Evolutionary conservation across 1,284 basidiomycete genomes (phyloP).

Genomic region (Pseudozyma tsukubaensis): DNA sequence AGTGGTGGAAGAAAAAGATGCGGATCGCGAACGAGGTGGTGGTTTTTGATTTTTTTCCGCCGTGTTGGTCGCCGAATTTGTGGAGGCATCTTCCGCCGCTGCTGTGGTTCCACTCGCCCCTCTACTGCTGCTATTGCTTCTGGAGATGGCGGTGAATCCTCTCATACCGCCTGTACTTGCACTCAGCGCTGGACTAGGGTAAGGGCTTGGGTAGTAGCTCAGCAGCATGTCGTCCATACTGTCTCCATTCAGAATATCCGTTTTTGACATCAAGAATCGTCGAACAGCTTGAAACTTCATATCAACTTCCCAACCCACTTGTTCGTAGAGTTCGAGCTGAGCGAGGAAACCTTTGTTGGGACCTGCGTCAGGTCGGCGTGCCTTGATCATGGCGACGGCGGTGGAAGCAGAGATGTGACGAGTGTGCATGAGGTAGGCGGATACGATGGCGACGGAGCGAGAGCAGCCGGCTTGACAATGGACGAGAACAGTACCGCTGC

Average conservation of each 20-base stretch:
- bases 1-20: conserved; percentile 14
- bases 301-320: conserved; percentile 66
- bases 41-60: conserved; percentile 5
- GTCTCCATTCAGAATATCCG: conserved; percentile 56
- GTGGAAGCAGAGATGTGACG: conserved; percentile 57
- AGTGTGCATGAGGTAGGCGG: conserved; percentile 69
- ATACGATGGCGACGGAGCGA: conserved; percentile 66
- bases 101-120: not conserved
- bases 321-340: conserved; percentile 69
- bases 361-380: conserved; percentile 58
- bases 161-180: conserved; percentile 18
- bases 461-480: conserved; percentile 70
- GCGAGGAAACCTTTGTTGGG: conserved; percentile 68
- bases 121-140: not conserved
- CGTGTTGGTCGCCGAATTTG: conserved; percentile 5
- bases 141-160: conserved; percentile 18
- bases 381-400: conserved; percentile 64
- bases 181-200: conserved; percentile 47
- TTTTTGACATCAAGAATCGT: conserved; percentile 69
- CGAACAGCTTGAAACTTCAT: conserved; percentile 68
- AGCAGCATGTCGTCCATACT: conserved; percentile 65
- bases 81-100: conserved; percentile 4
- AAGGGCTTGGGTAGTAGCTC: conserved; percentile 68
- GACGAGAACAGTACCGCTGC: conserved; percentile 66
- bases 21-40: conserved; percentile 16